Base-by-base conservation (phyloP, 139 green algal genomes). In the Pleodorina starrii region DNA sequence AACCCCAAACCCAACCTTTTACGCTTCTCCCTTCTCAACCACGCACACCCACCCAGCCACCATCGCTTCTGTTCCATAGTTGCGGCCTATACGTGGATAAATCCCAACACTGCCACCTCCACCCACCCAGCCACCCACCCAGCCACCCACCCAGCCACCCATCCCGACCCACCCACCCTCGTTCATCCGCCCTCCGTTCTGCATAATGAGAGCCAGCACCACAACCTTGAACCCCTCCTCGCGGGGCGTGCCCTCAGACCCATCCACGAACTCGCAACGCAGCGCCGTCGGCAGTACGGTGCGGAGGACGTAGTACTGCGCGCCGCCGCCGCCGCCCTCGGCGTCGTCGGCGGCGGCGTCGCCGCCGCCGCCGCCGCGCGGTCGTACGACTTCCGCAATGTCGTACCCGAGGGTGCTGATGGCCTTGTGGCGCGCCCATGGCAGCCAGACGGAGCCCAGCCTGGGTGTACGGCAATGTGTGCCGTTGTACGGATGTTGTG, bases 151-250 rank as follows among this genome's bases (percentile, higher is more conserved):
- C n/a, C n/a, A n/a, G n/a, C n/a, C n/a, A n/a, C n/a, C n/a, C n/a
- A n/a, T n/a, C n/a, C n/a, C n/a, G n/a, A n/a, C n/a, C n/a, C n/a
- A 83, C 75, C 17, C 46, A 84, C 77, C 77, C 6, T 84, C 77
- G 10, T 84, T 23, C 77, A 71, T 71, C 51, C 50, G 71, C 29
- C 51, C 51, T 48, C 50, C 35, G 35, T 84, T 84, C 6, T 46
- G 35, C 43, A 36, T 57, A 14, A 84, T 84, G 35, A 84, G 50
- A 10, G 48, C 32, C 77, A 84, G 77, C 48, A 84, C n/a, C 50
- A 36, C 35, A 5, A 84, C 17, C 29, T 10, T 35, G 23, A 69
- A n/a, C 9, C 32, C 77, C 50, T 48, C 50, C 75, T 83, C 75
- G 17, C 29, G 10, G 40, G 14, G 32, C 14, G 3, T 25, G 50